These are phyloP conservation scores for Lasiosphaeriaceae sp. DNA, from an alignment of 495 filamentous ascomycete genomes.

Conservation along the genomic window DNA sequence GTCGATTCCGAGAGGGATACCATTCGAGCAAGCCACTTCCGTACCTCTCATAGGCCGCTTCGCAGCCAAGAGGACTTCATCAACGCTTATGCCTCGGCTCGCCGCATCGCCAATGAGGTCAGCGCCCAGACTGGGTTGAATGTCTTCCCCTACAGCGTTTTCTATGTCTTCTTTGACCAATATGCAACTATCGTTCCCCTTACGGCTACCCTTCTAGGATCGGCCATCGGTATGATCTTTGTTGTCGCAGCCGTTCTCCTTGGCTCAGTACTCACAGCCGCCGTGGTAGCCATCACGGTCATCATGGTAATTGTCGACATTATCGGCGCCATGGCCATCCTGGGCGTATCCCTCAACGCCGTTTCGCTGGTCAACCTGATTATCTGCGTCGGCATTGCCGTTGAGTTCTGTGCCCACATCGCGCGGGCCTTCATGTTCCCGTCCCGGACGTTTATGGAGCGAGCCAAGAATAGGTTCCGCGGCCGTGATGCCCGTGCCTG, in stretches of 20 bases:
- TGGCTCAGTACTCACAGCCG: conserved; percentile 76
- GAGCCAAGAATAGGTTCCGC: conserved; percentile 61
- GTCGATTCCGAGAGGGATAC: conserved; percentile 61
- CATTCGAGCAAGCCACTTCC: conserved; percentile 82
- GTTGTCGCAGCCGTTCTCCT: conserved; percentile 71
- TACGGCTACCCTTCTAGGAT: conserved; percentile 72
- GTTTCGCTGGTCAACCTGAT: conserved; percentile 95
- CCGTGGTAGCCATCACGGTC: conserved; percentile 79
- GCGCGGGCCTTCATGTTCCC: conserved; percentile 97
- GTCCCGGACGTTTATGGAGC: conserved; percentile 67
- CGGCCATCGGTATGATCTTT: conserved; percentile 79
- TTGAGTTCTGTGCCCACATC: conserved; percentile 97
- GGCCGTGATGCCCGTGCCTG: conserved; percentile 82
- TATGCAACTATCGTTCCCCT: conserved; percentile 80
- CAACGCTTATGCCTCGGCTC: conserved; percentile 78
- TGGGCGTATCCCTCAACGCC: conserved; percentile 88
- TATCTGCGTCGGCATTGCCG: conserved; percentile 91
- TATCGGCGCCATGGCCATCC: conserved; percentile 87
- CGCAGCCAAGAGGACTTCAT: conserved; percentile 92
- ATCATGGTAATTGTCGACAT: conserved; percentile 94
- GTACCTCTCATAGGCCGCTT: conserved; percentile 81
- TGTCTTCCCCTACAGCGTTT: conserved; percentile 92
- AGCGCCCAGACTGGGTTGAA: conserved; percentile 62
- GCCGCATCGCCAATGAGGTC: conserved; percentile 78
- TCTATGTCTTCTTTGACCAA: conserved; percentile 99